phyloP scores from a whole-genome alignment of 192 early-diverging fungal species.

The Chytriomyces sp. region DNA sequence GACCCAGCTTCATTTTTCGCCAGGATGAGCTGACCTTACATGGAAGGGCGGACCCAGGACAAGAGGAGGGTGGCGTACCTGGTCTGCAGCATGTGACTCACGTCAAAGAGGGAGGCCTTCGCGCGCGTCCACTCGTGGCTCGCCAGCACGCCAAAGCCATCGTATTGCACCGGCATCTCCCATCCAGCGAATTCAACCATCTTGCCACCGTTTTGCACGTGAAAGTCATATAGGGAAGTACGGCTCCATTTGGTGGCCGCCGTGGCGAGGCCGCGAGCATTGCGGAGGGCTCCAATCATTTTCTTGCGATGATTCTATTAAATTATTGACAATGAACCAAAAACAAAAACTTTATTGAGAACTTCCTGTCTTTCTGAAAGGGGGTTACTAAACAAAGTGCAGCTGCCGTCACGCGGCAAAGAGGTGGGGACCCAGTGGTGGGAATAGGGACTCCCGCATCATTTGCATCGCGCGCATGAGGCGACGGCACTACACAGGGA shows the following conservation, averaged over 20 bases:
- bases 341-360: too few relatives aligned
- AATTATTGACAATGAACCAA: too few relatives aligned
- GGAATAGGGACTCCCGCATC: too few relatives aligned
- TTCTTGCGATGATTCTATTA: too few relatives aligned
- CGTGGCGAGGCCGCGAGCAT: conserved; percentile 3
- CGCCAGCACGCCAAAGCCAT: conserved; percentile 78
- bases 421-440: too few relatives aligned
- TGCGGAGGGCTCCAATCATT: neutral
- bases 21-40: too few relatives aligned
- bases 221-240: conserved; percentile 82
- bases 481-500: too few relatives aligned
- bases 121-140: conserved; percentile 87
- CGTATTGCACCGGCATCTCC: conserved; percentile 92
- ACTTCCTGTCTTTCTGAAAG: too few relatives aligned
- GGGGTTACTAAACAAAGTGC: too few relatives aligned
- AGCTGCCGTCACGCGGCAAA: too few relatives aligned
- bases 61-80: conserved; percentile 48
- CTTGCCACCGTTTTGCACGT: conserved; percentile 88
- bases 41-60: neutral
- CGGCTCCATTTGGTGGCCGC: neutral
- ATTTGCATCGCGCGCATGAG: too few relatives aligned
- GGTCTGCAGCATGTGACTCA: conserved; percentile 98
- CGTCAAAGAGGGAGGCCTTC: conserved; percentile 94
- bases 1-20: conserved; percentile 44
- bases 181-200: conserved; percentile 98